phyloP scores from a whole-genome alignment of 768 basidiomycete species.

The Hericium alpestre region DNA sequence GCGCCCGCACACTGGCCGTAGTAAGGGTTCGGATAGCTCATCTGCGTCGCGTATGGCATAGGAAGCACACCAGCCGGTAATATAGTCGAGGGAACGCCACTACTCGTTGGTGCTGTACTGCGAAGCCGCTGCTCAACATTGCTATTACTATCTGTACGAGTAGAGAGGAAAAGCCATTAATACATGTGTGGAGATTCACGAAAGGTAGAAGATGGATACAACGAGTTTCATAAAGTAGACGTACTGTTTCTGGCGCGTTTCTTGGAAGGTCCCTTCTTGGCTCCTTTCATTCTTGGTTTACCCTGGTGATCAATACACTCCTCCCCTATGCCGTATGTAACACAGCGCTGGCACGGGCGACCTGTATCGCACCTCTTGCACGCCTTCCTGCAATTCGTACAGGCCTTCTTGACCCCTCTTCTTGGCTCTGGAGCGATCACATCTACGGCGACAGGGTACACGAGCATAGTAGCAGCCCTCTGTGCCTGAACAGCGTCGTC shows the following conservation, averaged over 20 bases:
- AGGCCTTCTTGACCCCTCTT: constrained; percentile 84
- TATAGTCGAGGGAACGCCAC: constrained; percentile 21
- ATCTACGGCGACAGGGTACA: constrained; percentile 55
- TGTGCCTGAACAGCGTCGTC: constrained; percentile 29
- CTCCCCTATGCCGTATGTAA: constrained; percentile 80
- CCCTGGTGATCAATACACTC: constrained; percentile 85
- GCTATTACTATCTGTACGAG: constrained; percentile 39
- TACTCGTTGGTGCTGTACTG: constrained; percentile 23
- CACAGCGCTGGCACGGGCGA: constrained; percentile 85
- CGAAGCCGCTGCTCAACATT: constrained; percentile 33
- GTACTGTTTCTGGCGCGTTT: constrained; percentile 86
- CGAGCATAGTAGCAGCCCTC: constrained; percentile 51
- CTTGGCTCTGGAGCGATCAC: constrained; percentile 40
- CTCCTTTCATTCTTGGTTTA: constrained; percentile 84
- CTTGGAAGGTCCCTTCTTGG: constrained; percentile 87
- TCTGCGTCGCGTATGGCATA: constrained; percentile 40
- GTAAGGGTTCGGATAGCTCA: constrained; percentile 44
- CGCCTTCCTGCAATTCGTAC: constrained; percentile 83
- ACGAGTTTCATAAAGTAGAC: constrained; percentile 19
- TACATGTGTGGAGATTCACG: constrained; percentile 4
- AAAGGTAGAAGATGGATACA: not conserved
- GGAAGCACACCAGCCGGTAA: constrained; percentile 29
- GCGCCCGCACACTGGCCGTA: constrained; percentile 43
- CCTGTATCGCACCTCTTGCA: constrained; percentile 91
- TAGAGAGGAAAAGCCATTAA: constrained; percentile 11